A percentile compares a stretch with the other conserved stretches of the same genome.
Evolutionary conservation across 352 stramenopile genomes (phyloP).

Genomic region (Pythium brachiatum): DNA sequence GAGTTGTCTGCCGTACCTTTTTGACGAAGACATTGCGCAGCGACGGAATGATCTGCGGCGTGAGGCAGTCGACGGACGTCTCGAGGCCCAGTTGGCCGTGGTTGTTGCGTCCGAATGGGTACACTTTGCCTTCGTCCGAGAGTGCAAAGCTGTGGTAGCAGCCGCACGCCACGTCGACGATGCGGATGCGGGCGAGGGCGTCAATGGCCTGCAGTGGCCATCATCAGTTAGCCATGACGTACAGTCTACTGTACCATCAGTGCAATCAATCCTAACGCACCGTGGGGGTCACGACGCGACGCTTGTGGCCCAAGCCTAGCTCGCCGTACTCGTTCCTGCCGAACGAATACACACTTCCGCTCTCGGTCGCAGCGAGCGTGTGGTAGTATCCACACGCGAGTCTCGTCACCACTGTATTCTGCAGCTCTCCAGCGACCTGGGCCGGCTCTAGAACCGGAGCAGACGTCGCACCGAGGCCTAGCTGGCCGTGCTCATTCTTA

Average conservation of each 20-base stretch:
- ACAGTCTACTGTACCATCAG: neutral
- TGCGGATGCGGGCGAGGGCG: constrained; percentile 47
- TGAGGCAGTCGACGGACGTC: constrained; percentile 65
- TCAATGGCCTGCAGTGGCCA: constrained; percentile 37
- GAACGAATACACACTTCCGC: constrained; percentile 80
- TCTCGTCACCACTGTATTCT: constrained; percentile 62
- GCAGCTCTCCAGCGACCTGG: constrained; percentile 46
- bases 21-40: constrained; percentile 50
- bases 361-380: constrained; percentile 72
- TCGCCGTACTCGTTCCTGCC: constrained; percentile 94
- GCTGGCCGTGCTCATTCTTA: constrained; percentile 92
- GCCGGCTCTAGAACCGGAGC: constrained; percentile 47
- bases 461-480: constrained; percentile 68
- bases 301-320: constrained; percentile 87
- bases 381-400: constrained; percentile 93
- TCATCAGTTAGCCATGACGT: too few species aligned
- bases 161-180: constrained; percentile 76
- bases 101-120: constrained; percentile 93
- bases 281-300: constrained; percentile 49
- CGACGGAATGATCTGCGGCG: constrained; percentile 69
- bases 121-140: constrained; percentile 84
- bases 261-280: constrained; percentile 25
- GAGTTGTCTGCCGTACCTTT: constrained; percentile 39
- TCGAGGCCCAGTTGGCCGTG: constrained; percentile 90
- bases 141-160: constrained; percentile 86